phyloP scores from a whole-genome alignment of 257 asterid species.

The Lithospermum erythrorhizon region DNA sequence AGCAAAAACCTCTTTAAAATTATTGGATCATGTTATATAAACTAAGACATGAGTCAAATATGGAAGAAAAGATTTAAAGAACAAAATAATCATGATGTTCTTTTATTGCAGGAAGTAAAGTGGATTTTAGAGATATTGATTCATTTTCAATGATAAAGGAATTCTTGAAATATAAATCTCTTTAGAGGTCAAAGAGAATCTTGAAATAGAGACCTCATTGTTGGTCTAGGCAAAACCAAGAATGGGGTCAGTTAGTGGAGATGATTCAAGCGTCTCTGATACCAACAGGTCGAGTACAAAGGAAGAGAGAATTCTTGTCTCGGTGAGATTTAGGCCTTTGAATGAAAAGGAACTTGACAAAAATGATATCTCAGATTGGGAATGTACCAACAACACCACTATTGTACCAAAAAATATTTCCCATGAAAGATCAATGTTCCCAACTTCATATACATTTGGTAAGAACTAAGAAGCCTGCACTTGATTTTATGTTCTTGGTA shows the following conservation, averaged over 20 bases:
- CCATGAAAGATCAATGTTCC: constrained; percentile 50
- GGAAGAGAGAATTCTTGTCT: constrained; percentile 79
- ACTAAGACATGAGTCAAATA: no score
- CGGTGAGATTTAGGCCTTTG: constrained; percentile 76
- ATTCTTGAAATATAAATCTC: no score
- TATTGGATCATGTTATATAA: no score
- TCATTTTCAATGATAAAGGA: no score
- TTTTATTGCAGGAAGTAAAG: no score
- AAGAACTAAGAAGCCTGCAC: constrained; percentile 26
- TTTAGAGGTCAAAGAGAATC: no score
- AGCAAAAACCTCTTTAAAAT: no score
- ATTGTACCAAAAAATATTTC: constrained; percentile 47
- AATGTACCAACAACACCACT: constrained; percentile 72
- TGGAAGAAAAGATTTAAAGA: no score
- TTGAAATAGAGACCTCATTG: no score
- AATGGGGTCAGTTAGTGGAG: constrained; percentile 49
- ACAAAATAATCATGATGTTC: no score
- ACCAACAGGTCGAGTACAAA: constrained; percentile 40
- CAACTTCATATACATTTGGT: constrained; percentile 71
- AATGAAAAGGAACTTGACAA: constrained; percentile 48
- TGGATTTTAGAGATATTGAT: no score
- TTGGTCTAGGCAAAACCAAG: not conserved
- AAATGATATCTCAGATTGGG: constrained; percentile 68
- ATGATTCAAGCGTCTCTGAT: constrained; percentile 27
- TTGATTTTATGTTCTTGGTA: not conserved